Base-by-base conservation (phyloP, 495 filamentous ascomycete species). In the Trichoderma virens region DNA sequence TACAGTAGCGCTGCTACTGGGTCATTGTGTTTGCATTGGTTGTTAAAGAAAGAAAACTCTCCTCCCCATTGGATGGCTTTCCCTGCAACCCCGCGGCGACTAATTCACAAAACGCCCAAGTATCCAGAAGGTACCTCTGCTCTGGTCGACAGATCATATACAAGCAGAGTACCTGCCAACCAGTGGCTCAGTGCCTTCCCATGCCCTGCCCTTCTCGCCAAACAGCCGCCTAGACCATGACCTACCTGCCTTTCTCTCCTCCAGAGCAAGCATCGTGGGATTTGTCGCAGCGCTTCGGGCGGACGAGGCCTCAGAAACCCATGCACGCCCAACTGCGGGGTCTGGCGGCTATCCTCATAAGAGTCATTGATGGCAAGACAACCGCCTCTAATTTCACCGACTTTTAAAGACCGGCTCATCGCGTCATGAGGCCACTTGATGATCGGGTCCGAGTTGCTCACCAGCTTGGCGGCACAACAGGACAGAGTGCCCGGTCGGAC, bases 261-360 rank as follows among this genome's bases (percentile, higher is more conserved):
- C 23, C 25, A 56, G 23, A 56, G 25, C 51, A 30, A n/a, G 27
- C 27, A 56, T 56, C 51, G 51, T 56, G 51, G 51, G 23, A 56
- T 56, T 56, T 30, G 8, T 27, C 28, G 25, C 23, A 56, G 51
- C 51, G 51, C 51, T 56, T 56, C 25, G 51, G 51, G 51, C 51
- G 51, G 51, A 56, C 51, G 51, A 56, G 23, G 51, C 51, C 47
- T 31, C 51, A 28, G 51, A 56, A 9, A 56, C 51, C 51, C 51
- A 56, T 56, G 51, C 47, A 56, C 18, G 25, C 51, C 51, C 51
- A 56, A 56, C 51, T 56, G 51, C 51, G 51, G 51, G 51, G 51
- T 56, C 51, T 30, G 27, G 45, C 27, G 51, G 11, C 25, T 54
- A 27, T 27, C 25, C 47, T 27, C 7, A 54, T 56, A 56, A 30